Evolutionary conservation across 192 early-diverging fungal genomes (phyloP), one percentile per base, ranked within the genome.

Genomic region (Podila clonocystis): DNA sequence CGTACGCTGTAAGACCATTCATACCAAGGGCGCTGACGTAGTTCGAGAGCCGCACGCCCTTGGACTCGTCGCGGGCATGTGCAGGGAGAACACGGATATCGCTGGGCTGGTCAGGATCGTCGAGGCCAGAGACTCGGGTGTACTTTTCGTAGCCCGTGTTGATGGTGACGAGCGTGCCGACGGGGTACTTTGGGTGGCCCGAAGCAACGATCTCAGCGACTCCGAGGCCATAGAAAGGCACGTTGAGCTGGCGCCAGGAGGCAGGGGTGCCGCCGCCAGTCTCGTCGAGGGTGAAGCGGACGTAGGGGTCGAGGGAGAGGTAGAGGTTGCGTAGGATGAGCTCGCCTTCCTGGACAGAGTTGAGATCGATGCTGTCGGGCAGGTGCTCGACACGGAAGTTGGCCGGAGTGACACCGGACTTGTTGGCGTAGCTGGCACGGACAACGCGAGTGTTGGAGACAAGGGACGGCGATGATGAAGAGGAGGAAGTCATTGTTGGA

Each of bases 231-330:
- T 55, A 77, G 48, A 70, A 61, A 36, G n/a, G 38, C 29, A 60
- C 50, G 30, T 15, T 62, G 57, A 29, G 70, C 13, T 20, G 33
- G 9, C 69, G 64, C 33, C 29, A 67, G 11, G 64, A 30, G n/a
- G 36, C 50, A 4, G 75, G 64, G 20, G 38, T 62, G 9, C 59
- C 65, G 9, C 49, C 49, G 9, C 65, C 68, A 0, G 45, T 59
- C 29, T 66, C 63, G 50, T 79, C 63, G 29, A 79, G 58, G 20
- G 75, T 59, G 41, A 79, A 59, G 20, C 69, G 70, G 12, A 79
- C 70, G 49, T 79, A 95, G 12, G 92, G 94, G 83, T 95, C 93
- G 17, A 95, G 77, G 17, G 93, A 94, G 22, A 95, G 82, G 64
- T 86, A 91, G 20, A 90, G 84, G 33, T 86, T 87, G 49, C 93